These are phyloP conservation scores for Mariannaea elegans DNA, from an alignment of 2,329 filamentous ascomycete species.

Conservation along the genomic window DNA sequence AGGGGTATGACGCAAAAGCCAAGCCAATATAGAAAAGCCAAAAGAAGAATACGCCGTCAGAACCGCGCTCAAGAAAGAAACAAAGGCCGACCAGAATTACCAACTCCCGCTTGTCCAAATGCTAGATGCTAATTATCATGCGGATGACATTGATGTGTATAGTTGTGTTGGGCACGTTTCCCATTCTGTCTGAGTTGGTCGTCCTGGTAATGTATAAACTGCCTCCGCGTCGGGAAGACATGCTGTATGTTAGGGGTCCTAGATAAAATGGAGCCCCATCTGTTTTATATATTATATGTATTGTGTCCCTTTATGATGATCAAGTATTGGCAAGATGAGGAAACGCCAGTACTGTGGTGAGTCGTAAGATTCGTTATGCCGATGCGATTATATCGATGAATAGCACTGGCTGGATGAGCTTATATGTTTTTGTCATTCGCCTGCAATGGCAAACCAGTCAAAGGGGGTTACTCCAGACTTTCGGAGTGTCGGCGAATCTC, in stretches of 20 bases:
- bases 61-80: constrained; percentile 9
- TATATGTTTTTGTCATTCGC: neutral
- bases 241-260: constrained; percentile 7
- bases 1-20: constrained; percentile 31
- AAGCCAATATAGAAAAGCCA: constrained; percentile 16
- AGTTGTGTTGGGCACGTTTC: neutral
- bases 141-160: constrained; percentile 15
- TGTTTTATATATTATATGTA: constrained; percentile 4
- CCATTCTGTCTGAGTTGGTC: neutral
- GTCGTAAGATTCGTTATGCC: constrained; percentile 22
- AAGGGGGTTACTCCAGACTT: constrained; percentile 51
- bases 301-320: constrained; percentile 9
- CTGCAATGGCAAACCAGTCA: neutral
- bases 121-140: constrained; percentile 29
- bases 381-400: constrained; percentile 10
- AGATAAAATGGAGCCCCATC: neutral
- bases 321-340: constrained; percentile 15
- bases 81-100: constrained; percentile 26
- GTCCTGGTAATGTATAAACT: constrained; percentile 4
- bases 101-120: constrained; percentile 40
- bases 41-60: constrained; percentile 25
- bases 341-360: constrained; percentile 11
- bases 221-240: neutral
- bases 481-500: constrained; percentile 71
- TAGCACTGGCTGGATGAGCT: constrained; percentile 3